Conservation (phyloP, 352 stramenopile species). For the Plasmopara viticola region DNA sequence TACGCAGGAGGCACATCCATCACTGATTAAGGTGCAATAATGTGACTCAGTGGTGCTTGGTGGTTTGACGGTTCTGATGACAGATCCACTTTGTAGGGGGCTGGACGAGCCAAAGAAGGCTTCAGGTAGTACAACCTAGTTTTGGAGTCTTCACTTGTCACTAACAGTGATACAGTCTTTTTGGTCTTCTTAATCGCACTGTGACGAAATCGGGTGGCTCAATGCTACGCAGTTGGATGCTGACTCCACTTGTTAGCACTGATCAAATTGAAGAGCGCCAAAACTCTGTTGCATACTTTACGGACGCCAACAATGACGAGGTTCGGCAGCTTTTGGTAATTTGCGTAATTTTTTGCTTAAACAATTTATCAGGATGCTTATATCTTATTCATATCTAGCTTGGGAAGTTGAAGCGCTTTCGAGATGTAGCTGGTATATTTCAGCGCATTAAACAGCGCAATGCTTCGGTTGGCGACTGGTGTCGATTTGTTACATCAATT, state of each 20-base stretch:
- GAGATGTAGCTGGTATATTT: slow-evolving; percentile 61
- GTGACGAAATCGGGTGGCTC: slow-evolving; percentile 57
- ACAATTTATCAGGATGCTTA: neutral
- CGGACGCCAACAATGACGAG: slow-evolving; percentile 41
- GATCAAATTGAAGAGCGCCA: slow-evolving; percentile 48
- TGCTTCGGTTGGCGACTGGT: slow-evolving; percentile 64
- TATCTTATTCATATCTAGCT: slow-evolving; percentile 25
- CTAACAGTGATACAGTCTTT: slow-evolving; percentile 35
- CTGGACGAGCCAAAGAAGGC: slow-evolving; percentile 74
- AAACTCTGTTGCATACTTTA: slow-evolving; percentile 56
- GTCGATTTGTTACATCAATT: slow-evolving; percentile 47
- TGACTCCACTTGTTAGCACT: slow-evolving; percentile 53
- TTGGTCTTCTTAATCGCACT: slow-evolving; percentile 73
- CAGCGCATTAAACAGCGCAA: slow-evolving; percentile 54
- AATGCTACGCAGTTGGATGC: slow-evolving; percentile 73
- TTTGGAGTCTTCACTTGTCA: neutral
- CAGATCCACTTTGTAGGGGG: slow-evolving; percentile 27
- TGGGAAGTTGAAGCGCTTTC: slow-evolving; percentile 53
- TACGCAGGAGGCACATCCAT: slow-evolving; percentile 69
- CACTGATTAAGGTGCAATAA: slow-evolving; percentile 53
- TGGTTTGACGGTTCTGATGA: neutral
- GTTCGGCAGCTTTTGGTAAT: slow-evolving; percentile 53
- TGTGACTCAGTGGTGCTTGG: neutral
- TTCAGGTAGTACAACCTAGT: slow-evolving; percentile 45
- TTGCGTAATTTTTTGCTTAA: neutral